Percentiles rank a stretch among this genome's conserved stretches.
phyloP scores from a whole-genome alignment of 2,329 filamentous ascomycete species.

The Colletotrichum spinosum region DNA sequence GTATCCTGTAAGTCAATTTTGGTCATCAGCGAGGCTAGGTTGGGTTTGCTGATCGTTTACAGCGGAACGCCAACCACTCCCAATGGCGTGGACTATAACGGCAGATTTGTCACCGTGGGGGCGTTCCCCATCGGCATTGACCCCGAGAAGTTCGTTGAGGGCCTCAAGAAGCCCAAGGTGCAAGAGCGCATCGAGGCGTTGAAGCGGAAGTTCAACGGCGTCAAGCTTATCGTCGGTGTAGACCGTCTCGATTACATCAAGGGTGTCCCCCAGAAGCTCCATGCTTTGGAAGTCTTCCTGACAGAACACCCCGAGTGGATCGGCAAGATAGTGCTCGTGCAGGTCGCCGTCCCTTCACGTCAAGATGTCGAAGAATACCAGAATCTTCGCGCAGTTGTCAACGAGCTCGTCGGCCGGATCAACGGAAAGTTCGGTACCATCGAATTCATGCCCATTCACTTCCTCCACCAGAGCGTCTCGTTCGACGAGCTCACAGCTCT shows the following conservation, averaged over 20 bases:
- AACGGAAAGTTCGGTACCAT: conserved; percentile 97
- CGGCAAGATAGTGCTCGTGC: conserved; percentile 94
- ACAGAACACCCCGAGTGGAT: conserved; percentile 99
- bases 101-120: conserved; percentile 89
- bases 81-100: conserved; percentile 91
- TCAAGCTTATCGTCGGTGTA: conserved; percentile 96
- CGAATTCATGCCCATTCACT: conserved; percentile 99
- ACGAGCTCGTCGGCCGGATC: conserved; percentile 95
- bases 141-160: conserved; percentile 94
- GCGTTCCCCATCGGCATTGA: conserved; percentile 99
- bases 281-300: conserved; percentile 95
- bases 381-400: conserved; percentile 93
- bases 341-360: conserved; percentile 93
- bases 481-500: conserved; percentile 96
- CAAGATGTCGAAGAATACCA: conserved; percentile 99
- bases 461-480: conserved; percentile 94
- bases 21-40: too few relatives aligned
- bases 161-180: conserved; percentile 85
- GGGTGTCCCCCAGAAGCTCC: conserved; percentile 96
- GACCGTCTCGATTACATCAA: conserved; percentile 99
- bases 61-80: conserved; percentile 82
- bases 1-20: conserved; percentile 75
- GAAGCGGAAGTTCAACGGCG: conserved; percentile 91
- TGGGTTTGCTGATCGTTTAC: conserved; percentile 2
- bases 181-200: conserved; percentile 88